Base-by-base conservation (phyloP, 2,329 filamentous ascomycete species). In the Botrytis pseudocinerea region DNA sequence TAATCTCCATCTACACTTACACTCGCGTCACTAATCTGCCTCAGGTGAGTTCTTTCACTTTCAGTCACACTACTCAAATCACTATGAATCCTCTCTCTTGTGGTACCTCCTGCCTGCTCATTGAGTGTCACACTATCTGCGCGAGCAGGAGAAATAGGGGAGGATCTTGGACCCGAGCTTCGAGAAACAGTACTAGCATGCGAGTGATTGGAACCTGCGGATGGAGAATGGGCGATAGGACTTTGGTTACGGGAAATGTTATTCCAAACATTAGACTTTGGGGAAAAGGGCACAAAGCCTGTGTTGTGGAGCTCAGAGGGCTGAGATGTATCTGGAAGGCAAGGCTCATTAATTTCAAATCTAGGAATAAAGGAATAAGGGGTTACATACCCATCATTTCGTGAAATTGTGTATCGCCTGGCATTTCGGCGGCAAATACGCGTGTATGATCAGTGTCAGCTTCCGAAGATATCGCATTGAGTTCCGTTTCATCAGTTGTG, bases 381-480 rank as follows among this genome's bases (percentile, higher is more conserved):
- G 32, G 59, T 70, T 9, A 77, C 76, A 63, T 77, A 81, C 80
- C 81, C 62, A 76, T 76, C 78, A 82, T 77, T 71, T 82, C 81
- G 71, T 80, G 77, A 8, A 82, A 76, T 40, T 78, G 76, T 12
- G 54, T 73, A 25, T 77, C 78, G 8, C 63, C 78, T 28, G 78
- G 77, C 71, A 82, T 81, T 28, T 70, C 76, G 65, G 35, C 40
- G 65, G 38, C 40, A 32, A 65, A 72, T 44, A 65, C 72, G 10
- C 35, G 64, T 16, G 75, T 74, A n/a, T 76, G 66, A 18, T 77
- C 74, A 40, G 79, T 75, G 2, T 74, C 72, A 63, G 73, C 71
- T 25, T 72, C 72, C 16, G 76, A 75, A 44, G 63, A 48, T n/a
- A 72, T 25, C n/a, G 69, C 48, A 32, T 68, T 59, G 20, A 69